These are phyloP conservation scores for Paxillus involutus DNA, from an alignment of 768 basidiomycete genomes.

Conservation along the genomic window DNA sequence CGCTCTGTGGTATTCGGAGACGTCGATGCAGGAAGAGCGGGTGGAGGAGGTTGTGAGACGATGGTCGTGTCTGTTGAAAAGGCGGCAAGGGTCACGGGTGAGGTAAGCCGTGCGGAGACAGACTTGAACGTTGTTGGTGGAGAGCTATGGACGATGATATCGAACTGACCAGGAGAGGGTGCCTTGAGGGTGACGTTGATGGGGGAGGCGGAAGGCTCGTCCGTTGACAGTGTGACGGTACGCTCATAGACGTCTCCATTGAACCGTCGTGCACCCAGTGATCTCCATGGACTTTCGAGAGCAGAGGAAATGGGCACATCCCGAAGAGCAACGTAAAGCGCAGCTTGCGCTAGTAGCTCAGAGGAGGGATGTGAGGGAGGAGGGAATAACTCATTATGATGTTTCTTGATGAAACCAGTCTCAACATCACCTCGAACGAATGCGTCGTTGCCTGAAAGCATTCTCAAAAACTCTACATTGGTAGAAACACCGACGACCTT, in stretches of 20 bases:
- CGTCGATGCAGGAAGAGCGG: constrained; percentile 51
- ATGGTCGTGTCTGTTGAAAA: constrained; percentile 61
- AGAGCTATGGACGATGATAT: constrained; percentile 46
- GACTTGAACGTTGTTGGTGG: constrained; percentile 41
- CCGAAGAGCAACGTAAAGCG: constrained; percentile 70
- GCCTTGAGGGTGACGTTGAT: constrained; percentile 42
- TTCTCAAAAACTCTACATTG: constrained; percentile 85
- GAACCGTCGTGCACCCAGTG: constrained; percentile 74
- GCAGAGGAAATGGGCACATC: constrained; percentile 42
- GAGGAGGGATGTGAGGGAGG: constrained; percentile 55
- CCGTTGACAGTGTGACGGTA: constrained; percentile 59
- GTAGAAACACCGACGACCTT: constrained; percentile 89
- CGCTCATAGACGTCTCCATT: constrained; percentile 71
- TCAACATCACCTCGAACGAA: constrained; percentile 84
- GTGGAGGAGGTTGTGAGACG: constrained; percentile 64
- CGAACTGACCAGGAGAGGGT: constrained; percentile 45
- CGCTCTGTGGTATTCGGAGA: constrained; percentile 64
- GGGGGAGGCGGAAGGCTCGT: constrained; percentile 39
- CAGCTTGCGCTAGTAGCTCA: constrained; percentile 74
- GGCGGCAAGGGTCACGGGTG: constrained; percentile 52
- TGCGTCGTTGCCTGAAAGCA: constrained; percentile 71
- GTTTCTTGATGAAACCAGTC: constrained; percentile 94
- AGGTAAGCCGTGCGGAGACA: constrained; percentile 56
- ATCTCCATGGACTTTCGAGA: constrained; percentile 61
- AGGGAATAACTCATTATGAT: constrained; percentile 80